Evolutionary conservation across 1,139 yeast genomes (phyloP).

Genomic region (Zygoascus meyerae): DNA sequence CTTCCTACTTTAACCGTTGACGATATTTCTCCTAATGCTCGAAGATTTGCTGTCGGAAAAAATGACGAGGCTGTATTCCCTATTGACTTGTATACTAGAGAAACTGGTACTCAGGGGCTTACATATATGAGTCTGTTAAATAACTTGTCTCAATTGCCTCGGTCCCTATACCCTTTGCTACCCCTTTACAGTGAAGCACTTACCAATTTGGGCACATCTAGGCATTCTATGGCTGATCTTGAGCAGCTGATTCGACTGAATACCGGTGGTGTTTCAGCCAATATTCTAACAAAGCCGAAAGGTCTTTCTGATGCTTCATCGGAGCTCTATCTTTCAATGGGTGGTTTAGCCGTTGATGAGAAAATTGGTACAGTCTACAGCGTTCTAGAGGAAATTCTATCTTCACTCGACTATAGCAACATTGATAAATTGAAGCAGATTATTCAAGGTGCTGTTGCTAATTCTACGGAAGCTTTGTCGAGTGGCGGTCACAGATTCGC

Average conservation of each 20-base stretch:
- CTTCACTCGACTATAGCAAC: conserved; percentile 65
- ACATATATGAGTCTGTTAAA: conserved; percentile 22
- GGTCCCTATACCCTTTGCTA: conserved; percentile 57
- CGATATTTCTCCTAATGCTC: conserved; percentile 65
- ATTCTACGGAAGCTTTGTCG: conserved; percentile 71
- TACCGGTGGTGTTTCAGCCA: conserved; percentile 79
- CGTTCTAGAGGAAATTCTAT: conserved; percentile 61
- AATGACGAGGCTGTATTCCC: conserved; percentile 16
- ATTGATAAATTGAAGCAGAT: conserved; percentile 67
- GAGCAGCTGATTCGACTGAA: conserved; percentile 77
- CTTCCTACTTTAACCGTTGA: conserved; percentile 68
- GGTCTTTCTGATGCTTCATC: conserved; percentile 34
- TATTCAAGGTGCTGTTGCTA: conserved; percentile 69
- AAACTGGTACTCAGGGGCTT: conserved; percentile 32
- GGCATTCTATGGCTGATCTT: conserved; percentile 65
- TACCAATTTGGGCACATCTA: conserved; percentile 75
- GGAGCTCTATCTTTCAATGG: conserved; percentile 46
- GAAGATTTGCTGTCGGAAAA: conserved; percentile 28
- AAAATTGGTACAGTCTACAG: conserved; percentile 57
- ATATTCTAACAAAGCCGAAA: conserved; percentile 50
- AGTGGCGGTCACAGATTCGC: conserved; percentile 90
- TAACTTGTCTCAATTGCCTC: conserved; percentile 46
- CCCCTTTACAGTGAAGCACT: conserved; percentile 76
- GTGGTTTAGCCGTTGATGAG: conserved; percentile 69
- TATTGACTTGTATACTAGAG: conserved; percentile 29